Conservation (phyloP, 1,139 yeast genomes). For the Nakaseomyces glabratus region DNA sequence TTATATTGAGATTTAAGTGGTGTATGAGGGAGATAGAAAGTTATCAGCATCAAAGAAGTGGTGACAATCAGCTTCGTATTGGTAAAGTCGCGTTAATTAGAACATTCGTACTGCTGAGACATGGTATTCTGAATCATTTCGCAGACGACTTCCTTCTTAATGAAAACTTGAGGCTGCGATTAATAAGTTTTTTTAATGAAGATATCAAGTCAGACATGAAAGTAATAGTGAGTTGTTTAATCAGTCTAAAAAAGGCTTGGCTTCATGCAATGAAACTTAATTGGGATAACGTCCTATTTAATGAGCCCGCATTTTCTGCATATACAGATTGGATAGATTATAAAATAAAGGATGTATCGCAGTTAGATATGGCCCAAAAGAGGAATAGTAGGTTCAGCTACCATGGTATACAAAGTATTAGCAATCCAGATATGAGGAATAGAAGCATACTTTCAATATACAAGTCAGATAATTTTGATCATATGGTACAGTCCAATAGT, state of each 20-base stretch:
- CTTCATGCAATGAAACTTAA: conserved; percentile 18
- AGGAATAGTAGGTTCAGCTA: conserved; percentile 25
- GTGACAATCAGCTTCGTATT: conserved; percentile 12
- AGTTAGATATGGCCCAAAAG: conserved; percentile 14
- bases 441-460: conserved; percentile 27
- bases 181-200: conserved; percentile 45
- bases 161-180: conserved; percentile 38
- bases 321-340: conserved; percentile 22
- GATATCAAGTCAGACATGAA: conserved; percentile 26
- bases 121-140: conserved; percentile 78
- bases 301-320: conserved; percentile 16
- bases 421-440: conserved; percentile 29
- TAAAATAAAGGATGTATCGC: conserved; percentile 20
- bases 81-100: conserved; percentile 52
- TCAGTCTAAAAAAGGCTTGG: conserved; percentile 39
- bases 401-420: conserved; percentile 25
- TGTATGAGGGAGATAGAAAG: conserved; percentile 40
- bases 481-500: conserved; percentile 12
- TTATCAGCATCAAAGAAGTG: conserved; percentile 9
- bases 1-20: conserved; percentile 67
- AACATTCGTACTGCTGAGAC: conserved; percentile 79
- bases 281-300: conserved; percentile 25
- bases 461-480: conserved; percentile 16
- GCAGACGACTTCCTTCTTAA: conserved; percentile 56
- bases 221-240: conserved; percentile 36